Percentiles rank a stretch among this genome's conserved stretches.
phyloP scores from a whole-genome alignment of 306 rosid genomes.

The Notholithocarpus densiflorus region DNA sequence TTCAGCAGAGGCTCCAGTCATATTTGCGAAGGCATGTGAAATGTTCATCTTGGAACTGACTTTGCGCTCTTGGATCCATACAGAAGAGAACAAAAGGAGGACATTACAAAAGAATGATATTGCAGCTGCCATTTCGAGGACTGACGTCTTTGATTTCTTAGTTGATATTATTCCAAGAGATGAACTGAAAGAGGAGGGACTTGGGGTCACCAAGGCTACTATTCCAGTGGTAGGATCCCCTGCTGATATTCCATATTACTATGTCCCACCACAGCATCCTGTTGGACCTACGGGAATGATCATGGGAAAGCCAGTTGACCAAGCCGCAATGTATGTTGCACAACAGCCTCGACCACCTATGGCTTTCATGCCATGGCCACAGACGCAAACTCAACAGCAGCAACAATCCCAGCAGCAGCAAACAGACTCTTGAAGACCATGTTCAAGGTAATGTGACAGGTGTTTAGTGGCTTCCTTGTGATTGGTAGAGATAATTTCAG shows the following conservation, averaged over 20 bases:
- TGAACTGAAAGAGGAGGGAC: constrained; percentile 79
- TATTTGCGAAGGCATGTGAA: constrained; percentile 84
- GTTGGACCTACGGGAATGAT: constrained; percentile 64
- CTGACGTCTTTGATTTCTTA: constrained; percentile 73
- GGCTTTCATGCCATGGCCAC: constrained; percentile 81
- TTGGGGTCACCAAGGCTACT: constrained; percentile 62
- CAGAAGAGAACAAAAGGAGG: constrained; percentile 79
- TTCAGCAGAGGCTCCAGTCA: constrained; percentile 75
- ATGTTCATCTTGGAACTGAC: constrained; percentile 80
- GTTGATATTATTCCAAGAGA: constrained; percentile 80
- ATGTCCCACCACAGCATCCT: constrained; percentile 60
- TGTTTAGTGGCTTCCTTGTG: constrained; percentile 10
- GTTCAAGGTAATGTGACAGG: constrained; percentile 5
- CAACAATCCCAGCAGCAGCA: constrained; percentile 46
- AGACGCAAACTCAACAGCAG: constrained; percentile 49
- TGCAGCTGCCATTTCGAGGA: constrained; percentile 74
- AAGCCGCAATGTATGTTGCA: constrained; percentile 40
- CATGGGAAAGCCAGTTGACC: constrained; percentile 81
- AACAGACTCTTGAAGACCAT: constrained; percentile 42
- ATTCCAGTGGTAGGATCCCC: constrained; percentile 63
- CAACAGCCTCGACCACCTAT: constrained; percentile 63
- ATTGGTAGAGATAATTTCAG: constrained; percentile 19
- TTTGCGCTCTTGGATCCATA: constrained; percentile 79
- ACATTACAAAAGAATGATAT: constrained; percentile 79
- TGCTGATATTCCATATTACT: constrained; percentile 64